Base-by-base conservation (phyloP, 1,139 yeast genomes). In the Wickerhamomyces sp. region DNA sequence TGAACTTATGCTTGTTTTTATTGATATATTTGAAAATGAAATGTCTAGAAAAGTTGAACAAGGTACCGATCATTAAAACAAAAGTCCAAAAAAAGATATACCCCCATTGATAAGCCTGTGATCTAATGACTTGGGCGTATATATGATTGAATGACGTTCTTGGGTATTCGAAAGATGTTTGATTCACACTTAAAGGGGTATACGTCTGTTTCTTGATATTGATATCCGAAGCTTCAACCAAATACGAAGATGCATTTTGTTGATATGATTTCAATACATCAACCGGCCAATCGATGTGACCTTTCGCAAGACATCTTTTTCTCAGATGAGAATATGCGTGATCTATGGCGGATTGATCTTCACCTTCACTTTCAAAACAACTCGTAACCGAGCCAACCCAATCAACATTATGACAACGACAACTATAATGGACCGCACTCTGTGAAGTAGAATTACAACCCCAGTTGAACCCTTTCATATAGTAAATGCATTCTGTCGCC, bases 81-180 rank as follows among this genome's bases (percentile, higher is more conserved):
- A 61, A 49, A 1, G 58, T 62, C 69, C 75, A 72, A 49, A 62
- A 72, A 45, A 66, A 68, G 33, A 66, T 59, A 45, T 67, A 57
- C 15, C 72, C 74, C 69, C 72, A 71, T 10, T 71, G 70, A 46
- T 65, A 64, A 58, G 69, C 66, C 50, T 69, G 71, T 14, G 72
- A 63, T 40, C 66, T 59, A 14, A 59, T 47, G 6, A 57, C 61
- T 34, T 57, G 61, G 5, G 57, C 58, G 42, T 56, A 54, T 31
- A 57, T 53, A 42, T 67, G 66, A 43, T 65, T 60, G 49, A 68
- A 68, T 8, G 67, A 62, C 8, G 52, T 44, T 26, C 54, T 56
- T 44, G 65, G 67, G 45, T 60, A 64, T 13, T 51, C 55, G 45
- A 62, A 69, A 15, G 55, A 61, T 0, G 64, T 57, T 27, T 53